phyloP scores from a whole-genome alignment of 306 rosid genomes.

The Acacia crassicarpa region DNA sequence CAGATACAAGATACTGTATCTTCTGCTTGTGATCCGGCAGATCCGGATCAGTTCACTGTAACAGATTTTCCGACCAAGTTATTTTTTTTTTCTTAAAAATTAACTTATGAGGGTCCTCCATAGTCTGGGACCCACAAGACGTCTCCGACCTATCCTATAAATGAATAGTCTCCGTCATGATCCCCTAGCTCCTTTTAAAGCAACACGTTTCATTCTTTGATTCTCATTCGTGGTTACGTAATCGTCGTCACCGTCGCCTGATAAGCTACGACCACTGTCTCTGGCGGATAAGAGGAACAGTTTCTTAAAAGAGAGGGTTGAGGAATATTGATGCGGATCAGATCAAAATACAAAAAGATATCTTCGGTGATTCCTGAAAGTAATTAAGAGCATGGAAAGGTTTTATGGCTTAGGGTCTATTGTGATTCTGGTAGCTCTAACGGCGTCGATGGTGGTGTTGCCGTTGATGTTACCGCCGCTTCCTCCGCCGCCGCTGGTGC shows the following conservation, averaged over 20 bases:
- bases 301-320: neutral
- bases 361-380: neutral
- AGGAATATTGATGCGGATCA: neutral
- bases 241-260: neutral
- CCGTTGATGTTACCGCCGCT: conserved; percentile 73
- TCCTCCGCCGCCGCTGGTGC: conserved; percentile 73
- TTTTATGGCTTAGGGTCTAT: conserved; percentile 44
- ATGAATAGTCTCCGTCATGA: neutral
- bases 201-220: neutral
- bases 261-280: neutral
- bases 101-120: neutral
- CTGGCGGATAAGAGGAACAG: neutral
- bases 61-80: conserved; percentile 1
- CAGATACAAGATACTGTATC: neutral
- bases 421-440: conserved; percentile 46
- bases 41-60: neutral
- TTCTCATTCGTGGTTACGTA: neutral
- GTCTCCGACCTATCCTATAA: neutral
- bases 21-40: neutral
- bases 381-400: conserved; percentile 42
- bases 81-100: neutral
- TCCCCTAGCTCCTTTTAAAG: neutral
- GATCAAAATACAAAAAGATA: neutral
- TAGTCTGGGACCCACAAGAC: neutral
- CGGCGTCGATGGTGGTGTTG: conserved; percentile 64